Evolutionary conservation across 768 basidiomycete species (phyloP).

Genomic region (Agrocybe chaxingu): DNA sequence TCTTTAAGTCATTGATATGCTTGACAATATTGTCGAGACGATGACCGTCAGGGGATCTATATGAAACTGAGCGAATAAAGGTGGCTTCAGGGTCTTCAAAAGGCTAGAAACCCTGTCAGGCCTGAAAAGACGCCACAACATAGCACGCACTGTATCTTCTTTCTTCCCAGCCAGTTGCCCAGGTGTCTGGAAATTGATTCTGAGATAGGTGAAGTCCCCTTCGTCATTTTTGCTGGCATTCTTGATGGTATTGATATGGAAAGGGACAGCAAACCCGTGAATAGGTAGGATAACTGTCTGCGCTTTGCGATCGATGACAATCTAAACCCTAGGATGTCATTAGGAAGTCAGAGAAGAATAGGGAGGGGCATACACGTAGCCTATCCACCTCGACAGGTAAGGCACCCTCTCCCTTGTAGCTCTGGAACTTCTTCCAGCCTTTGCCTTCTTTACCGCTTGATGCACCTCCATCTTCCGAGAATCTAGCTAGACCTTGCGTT

Average conservation of each 20-base stretch:
- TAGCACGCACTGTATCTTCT: conserved; percentile 77
- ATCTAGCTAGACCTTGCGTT: conserved; percentile 75
- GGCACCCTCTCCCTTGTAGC: conserved; percentile 92
- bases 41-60: conserved; percentile 84
- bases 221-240: conserved; percentile 98
- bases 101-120: conserved; percentile 44
- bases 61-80: conserved; percentile 93
- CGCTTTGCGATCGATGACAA: conserved; percentile 87
- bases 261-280: conserved; percentile 93
- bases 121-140: too few relatives aligned
- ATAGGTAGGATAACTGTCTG: conserved; percentile 90
- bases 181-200: conserved; percentile 98
- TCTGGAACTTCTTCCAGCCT: conserved; percentile 93
- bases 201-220: conserved; percentile 88
- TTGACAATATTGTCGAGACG: conserved; percentile 88
- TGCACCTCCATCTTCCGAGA: conserved; percentile 77
- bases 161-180: conserved; percentile 98
- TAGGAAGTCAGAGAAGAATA: not conserved
- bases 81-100: conserved; percentile 97
- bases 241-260: conserved; percentile 98
- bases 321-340: conserved; percentile 41
- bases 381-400: conserved; percentile 81
- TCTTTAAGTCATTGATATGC: conserved; percentile 93
- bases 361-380: conserved; percentile 56
- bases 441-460: conserved; percentile 83